phyloP scores from a whole-genome alignment of 2,329 filamentous ascomycete genomes.

The Fusarium temperatum region DNA sequence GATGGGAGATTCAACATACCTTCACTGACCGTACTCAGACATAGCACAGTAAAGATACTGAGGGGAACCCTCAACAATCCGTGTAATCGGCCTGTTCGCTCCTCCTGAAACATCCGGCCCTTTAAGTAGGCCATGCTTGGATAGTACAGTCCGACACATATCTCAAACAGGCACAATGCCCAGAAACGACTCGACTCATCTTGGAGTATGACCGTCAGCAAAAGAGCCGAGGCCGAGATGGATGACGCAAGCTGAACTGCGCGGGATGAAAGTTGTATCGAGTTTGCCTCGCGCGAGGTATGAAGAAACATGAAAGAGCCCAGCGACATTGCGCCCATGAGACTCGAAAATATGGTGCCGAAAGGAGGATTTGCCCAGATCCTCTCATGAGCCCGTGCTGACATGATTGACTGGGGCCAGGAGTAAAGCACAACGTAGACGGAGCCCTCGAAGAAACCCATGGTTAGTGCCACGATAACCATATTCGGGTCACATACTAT shows the following conservation, averaged over 20 bases:
- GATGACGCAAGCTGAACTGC: neutral
- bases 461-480: fast-evolving
- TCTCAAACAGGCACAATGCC: neutral
- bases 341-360: neutral
- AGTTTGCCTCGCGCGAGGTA: neutral
- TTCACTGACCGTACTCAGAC: neutral
- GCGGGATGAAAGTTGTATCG: neutral
- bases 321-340: neutral
- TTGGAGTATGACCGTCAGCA: neutral
- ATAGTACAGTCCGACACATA: neutral
- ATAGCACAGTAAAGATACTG: neutral
- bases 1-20: neutral
- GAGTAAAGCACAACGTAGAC: neutral
- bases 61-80: neutral
- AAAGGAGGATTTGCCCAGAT: neutral
- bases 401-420: neutral
- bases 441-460: neutral
- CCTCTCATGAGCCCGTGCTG: neutral
- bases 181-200: neutral
- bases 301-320: neutral
- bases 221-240: neutral
- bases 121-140: neutral
- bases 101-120: neutral
- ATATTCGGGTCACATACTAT: neutral
- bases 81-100: neutral